Conservation (phyloP, 768 basidiomycete species). For the Gloeostereum incarnatum region DNA sequence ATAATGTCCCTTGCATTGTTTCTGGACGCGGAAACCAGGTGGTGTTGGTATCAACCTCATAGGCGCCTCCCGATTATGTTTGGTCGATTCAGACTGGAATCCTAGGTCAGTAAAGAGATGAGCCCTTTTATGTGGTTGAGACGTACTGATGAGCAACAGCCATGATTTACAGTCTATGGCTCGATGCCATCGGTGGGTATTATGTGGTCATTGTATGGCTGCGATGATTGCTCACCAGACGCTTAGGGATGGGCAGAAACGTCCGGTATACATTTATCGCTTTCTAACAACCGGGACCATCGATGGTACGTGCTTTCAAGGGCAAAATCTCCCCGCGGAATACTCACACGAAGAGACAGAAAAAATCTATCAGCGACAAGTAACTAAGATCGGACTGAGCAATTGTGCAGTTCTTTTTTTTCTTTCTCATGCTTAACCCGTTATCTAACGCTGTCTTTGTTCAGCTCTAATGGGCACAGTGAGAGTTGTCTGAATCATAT, state of each 20-base stretch:
- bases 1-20: not conserved
- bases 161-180: conserved; percentile 98
- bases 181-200: conserved; percentile 74
- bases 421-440: conserved; percentile 6
- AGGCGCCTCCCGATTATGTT: conserved; percentile 75
- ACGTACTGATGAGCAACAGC: conserved; percentile 24
- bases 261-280: conserved; percentile 83
- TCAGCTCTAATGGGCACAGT: conserved; percentile 70
- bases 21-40: conserved; percentile 29
- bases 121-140: too few relatives aligned
- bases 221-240: conserved; percentile 8
- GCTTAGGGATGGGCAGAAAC: conserved; percentile 85
- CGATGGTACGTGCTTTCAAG: conserved; percentile 57
- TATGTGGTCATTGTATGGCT: not conserved
- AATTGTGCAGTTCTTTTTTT: conserved; percentile 50
- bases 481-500: conserved; percentile 8
- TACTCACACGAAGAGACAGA: conserved; percentile 30
- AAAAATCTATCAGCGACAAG: conserved; percentile 90
- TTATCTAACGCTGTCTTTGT: not conserved
- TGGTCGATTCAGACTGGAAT: conserved; percentile 93
- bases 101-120: conserved; percentile 59
- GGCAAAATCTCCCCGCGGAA: not conserved
- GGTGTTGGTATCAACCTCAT: conserved; percentile 89
- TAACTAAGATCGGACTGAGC: conserved; percentile 88
- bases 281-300: conserved; percentile 84